Base-by-base conservation (phyloP, 2,329 filamentous ascomycete species). In the Penicillium brevicompactum region DNA sequence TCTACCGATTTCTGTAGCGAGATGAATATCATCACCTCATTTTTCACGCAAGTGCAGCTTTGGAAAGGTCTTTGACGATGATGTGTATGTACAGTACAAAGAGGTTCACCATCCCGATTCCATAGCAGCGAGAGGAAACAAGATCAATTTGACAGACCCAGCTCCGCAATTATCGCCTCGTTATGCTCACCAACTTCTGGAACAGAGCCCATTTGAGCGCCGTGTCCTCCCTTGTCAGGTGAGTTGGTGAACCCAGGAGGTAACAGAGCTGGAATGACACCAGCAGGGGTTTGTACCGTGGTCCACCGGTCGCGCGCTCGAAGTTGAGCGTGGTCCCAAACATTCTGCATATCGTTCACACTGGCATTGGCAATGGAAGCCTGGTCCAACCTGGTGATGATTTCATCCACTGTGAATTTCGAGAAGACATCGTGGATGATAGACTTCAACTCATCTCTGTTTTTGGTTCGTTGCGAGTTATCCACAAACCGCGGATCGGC, bases 311-410 rank as follows among this genome's bases (percentile, higher is more conserved):
- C 67, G n/a, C 83, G 69, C 1, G 81, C 81, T 41, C 71, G 65
- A 0, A 84, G 71, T 56, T 84, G 82, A 1, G 78, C 78, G 57
- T 85, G 82, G 0, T 78, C 67, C 82, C 82, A 84, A 0, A 84
- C 73, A 3, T 74, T 80, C 10, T 79, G 70, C 80, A 85, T 82
- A 43, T 82, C 76, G 51, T 82, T 84, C 21, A 84, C 74, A 34
- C 76, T 81, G 3, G 82, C 81, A 59, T 84, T 84, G 0, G 83
- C 82, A 44, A 84, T 83, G 0, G 75, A 73, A 0, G 79, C 80
- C 2, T 64, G 65, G 47, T 84, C 80, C 18, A 84, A 68, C 24
- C 69, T 73, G 13, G 62, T 59, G 5, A 80, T 64, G 0, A 78
- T 76, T 50, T 80, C 71, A 2, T 75, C 70, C 0, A 77, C 72